Evolutionary conservation across 805 yeast genomes (phyloP), one percentile per base, ranked within the genome.

Genomic region (Wickerhamomyces chambardii): DNA sequence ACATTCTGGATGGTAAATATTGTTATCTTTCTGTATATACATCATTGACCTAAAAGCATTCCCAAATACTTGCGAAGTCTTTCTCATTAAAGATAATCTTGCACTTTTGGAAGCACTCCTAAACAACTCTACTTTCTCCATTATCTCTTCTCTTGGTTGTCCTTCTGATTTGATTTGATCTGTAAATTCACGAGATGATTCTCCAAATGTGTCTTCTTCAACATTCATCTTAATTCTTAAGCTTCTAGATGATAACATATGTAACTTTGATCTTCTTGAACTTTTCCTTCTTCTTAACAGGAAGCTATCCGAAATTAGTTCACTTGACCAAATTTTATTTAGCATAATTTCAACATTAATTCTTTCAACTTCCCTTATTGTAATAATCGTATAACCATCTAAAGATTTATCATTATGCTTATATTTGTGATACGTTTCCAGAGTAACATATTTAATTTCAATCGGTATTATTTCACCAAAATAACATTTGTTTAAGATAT

Each of bases 321-420:
- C 53, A 17, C 55, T 56, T 15, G 57, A 49, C 65, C 62, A 61
- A 19, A 62, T 42, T 18, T 58, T 53, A 28, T 41, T 42, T 34
- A 64, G 42, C 2, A 39, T 33, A 14, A 39, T 40, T 36, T 59
- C 65, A n/a, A 54, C 33, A 14, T 46, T 40, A 2, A 44, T 27
- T 17, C 56, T 41, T 11, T 56, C 55, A 16, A 41, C 6, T 15
- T 35, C 34, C 30, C 33, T 43, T 5, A 53, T 33, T 15, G 34
- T 25, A 8, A 46, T 18, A 4, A 34, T 24, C n/a, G 34, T 31
- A 12, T 36, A 18, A 14, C 36, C 43, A 15, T 35, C 28, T 24
- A 24, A 24, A 24, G 7, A 24, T 6, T 19, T 31, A 18, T 25
- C 12, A 6, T 11, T 25, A 11, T 16, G 7, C 5, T 5, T 4